phyloP scores from a whole-genome alignment of 257 asterid genomes.

The Jacaranda mimosifolia region DNA sequence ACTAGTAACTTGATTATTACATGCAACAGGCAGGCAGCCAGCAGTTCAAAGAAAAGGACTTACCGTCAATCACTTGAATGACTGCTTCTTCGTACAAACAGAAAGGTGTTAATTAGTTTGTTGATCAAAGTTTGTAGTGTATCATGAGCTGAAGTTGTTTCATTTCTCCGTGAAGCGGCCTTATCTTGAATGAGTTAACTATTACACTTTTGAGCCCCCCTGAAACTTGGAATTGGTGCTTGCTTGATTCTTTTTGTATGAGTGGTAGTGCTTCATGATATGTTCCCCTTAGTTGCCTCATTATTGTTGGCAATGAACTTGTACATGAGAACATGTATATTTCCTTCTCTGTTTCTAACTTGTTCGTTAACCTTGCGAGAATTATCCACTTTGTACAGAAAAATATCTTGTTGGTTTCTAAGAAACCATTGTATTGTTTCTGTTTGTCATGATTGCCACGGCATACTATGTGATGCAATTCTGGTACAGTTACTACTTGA shows the following conservation, averaged over 20 bases:
- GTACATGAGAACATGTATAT: slow-evolving; percentile 48
- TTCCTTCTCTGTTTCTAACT: slow-evolving; percentile 15
- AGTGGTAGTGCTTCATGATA: slow-evolving; percentile 35
- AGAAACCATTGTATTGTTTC: not conserved
- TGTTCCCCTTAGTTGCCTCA: slow-evolving; percentile 27
- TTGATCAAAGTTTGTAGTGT: slow-evolving; percentile 24
- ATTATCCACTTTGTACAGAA: slow-evolving; percentile 11
- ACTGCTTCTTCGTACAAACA: slow-evolving; percentile 20
- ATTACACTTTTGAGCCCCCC: slow-evolving; percentile 36
- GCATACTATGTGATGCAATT: not conserved
- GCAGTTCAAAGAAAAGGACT: slow-evolving; percentile 77
- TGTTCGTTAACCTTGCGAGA: not conserved
- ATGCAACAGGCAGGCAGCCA: slow-evolving; percentile 63
- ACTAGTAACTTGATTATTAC: slow-evolving; percentile 23
- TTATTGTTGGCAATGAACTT: slow-evolving; percentile 38
- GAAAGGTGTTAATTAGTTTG: slow-evolving; percentile 18
- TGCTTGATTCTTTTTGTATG: slow-evolving; percentile 49
- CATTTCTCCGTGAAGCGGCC: slow-evolving; percentile 43
- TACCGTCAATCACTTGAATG: slow-evolving; percentile 50
- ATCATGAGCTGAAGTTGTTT: slow-evolving; percentile 32
- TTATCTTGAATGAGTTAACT: slow-evolving; percentile 36
- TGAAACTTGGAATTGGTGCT: slow-evolving; percentile 41
- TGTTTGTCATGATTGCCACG: not conserved
- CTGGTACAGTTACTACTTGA: not conserved
- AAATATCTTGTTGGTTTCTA: slow-evolving; percentile 21